Percentiles rank a stretch among this genome's conserved stretches.
Evolutionary conservation across 345 rosid species (phyloP).

Genomic region (Stellera chamaejasme): DNA sequence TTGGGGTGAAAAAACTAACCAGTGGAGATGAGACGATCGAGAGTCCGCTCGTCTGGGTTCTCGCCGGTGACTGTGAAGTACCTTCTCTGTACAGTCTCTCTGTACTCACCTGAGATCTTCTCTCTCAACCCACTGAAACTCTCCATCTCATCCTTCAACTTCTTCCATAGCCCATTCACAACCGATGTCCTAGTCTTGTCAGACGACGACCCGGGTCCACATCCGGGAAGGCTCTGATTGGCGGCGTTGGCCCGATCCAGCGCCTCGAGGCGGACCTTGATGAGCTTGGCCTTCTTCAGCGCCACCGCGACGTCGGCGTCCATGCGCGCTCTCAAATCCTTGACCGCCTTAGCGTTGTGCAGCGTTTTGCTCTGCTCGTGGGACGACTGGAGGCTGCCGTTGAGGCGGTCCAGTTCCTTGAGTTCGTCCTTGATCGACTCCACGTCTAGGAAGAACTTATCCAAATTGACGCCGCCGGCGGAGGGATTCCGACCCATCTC

Average conservation of each 20-base stretch:
- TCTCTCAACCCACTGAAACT: conserved; percentile 62
- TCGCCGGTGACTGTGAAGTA: conserved; percentile 92
- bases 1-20: conserved; percentile 27
- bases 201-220: conserved; percentile 86
- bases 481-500: conserved; percentile 8
- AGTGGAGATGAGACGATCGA: conserved; percentile 84
- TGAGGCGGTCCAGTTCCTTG: conserved; percentile 60
- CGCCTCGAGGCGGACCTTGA: conserved; percentile 75
- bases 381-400: conserved; percentile 44
- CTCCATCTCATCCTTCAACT: conserved; percentile 85
- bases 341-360: conserved; percentile 69
- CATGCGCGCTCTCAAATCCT: conserved; percentile 70
- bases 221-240: conserved; percentile 66
- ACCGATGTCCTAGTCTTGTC: conserved; percentile 82
- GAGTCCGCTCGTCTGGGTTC: conserved; percentile 68
- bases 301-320: conserved; percentile 77
- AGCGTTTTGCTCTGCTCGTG: conserved; percentile 93
- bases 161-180: conserved; percentile 86
- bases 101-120: conserved; percentile 64
- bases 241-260: conserved; percentile 84
- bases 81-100: conserved; percentile 92
- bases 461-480: conserved; percentile 56
- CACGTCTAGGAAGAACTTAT: conserved; percentile 78
- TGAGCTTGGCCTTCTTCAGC: conserved; percentile 69
- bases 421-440: conserved; percentile 79